A percentile compares a stretch with the other conserved stretches of the same genome.
These are phyloP conservation scores for Pelagomonas calceolata DNA, from an alignment of 108 stramenopile species.

Conservation along the genomic window DNA sequence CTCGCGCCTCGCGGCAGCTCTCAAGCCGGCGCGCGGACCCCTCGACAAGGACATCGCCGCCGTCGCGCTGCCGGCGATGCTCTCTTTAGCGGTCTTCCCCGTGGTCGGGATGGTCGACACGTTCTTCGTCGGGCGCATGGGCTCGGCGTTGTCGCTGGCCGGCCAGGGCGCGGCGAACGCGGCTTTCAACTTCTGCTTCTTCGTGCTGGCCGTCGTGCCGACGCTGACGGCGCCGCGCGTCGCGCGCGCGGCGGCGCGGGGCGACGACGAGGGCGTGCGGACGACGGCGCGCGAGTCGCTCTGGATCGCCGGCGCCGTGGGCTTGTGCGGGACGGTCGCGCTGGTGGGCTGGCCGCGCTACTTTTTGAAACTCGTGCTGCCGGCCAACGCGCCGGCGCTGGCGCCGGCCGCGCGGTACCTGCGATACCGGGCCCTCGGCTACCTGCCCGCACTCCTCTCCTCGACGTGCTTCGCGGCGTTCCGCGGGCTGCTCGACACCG, in stretches of 20 bases:
- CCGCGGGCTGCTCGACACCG: constrained; percentile 58
- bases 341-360: constrained; percentile 38
- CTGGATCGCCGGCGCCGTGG: constrained; percentile 52
- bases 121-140: constrained; percentile 64
- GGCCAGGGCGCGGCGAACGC: constrained; percentile 71
- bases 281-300: constrained; percentile 54
- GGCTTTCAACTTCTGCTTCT: constrained; percentile 60
- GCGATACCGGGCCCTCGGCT: constrained; percentile 50
- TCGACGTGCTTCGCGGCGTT: constrained; percentile 65
- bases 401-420: constrained; percentile 60
- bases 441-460: constrained; percentile 58
- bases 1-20: no score
- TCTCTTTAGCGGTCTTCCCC: background rate
- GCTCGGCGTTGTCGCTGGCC: constrained; percentile 53
- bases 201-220: constrained; percentile 58
- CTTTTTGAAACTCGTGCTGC: background rate
- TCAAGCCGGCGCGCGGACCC: no score
- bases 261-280: constrained; percentile 46
- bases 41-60: constrained; percentile 2
- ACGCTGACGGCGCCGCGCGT: constrained; percentile 66
- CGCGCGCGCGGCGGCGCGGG: constrained; percentile 43
- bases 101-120: constrained; percentile 66
- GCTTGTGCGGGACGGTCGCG: constrained; percentile 39
- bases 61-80: constrained; percentile 1
- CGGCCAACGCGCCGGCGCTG: constrained; percentile 13